phyloP scores from a whole-genome alignment of 1,284 basidiomycete genomes.

The Dichomitus squalens region DNA sequence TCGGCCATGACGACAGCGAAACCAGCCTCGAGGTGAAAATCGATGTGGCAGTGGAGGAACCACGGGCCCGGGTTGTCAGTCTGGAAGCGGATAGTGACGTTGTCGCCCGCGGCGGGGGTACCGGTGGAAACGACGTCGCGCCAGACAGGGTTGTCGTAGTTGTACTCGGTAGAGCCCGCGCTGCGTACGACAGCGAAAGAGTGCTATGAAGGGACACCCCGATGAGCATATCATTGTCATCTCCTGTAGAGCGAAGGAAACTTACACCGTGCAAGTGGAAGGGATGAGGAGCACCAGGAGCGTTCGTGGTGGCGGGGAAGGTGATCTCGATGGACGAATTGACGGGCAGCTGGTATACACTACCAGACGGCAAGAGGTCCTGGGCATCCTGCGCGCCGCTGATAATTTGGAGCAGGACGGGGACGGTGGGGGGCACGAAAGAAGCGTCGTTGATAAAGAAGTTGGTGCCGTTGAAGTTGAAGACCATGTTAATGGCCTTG shows the following conservation, averaged over 20 bases:
- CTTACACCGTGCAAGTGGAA: constrained; percentile 43
- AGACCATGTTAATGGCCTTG: constrained; percentile 29
- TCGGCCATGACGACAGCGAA: constrained; percentile 33
- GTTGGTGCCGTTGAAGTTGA: constrained; percentile 21
- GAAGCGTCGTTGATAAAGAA: constrained; percentile 31
- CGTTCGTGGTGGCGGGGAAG: constrained; percentile 32
- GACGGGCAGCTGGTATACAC: constrained; percentile 30
- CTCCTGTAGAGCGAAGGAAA: background rate
- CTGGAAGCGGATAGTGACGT: constrained; percentile 33
- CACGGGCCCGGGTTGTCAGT: constrained; percentile 31
- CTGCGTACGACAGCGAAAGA: constrained; percentile 35
- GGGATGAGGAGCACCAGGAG: constrained; percentile 37
- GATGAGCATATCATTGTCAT: background rate
- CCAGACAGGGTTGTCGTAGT: constrained; percentile 36
- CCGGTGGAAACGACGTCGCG: constrained; percentile 38
- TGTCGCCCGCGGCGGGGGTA: constrained; percentile 26
- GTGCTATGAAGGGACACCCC: constrained; percentile 15
- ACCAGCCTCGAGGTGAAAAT: constrained; percentile 31
- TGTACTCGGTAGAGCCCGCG: constrained; percentile 31
- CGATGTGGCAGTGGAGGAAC: constrained; percentile 31
- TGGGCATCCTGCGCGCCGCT: constrained; percentile 33
- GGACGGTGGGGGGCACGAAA: constrained; percentile 32
- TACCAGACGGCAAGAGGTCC: constrained; percentile 34
- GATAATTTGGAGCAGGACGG: constrained; percentile 29
- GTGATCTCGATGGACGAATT: constrained; percentile 38